Percentiles rank a stretch among this genome's conserved stretches.
These are phyloP conservation scores for Pyrrhoderma lamaoense DNA, from an alignment of 1,284 basidiomycete genomes.

Conservation along the genomic window DNA sequence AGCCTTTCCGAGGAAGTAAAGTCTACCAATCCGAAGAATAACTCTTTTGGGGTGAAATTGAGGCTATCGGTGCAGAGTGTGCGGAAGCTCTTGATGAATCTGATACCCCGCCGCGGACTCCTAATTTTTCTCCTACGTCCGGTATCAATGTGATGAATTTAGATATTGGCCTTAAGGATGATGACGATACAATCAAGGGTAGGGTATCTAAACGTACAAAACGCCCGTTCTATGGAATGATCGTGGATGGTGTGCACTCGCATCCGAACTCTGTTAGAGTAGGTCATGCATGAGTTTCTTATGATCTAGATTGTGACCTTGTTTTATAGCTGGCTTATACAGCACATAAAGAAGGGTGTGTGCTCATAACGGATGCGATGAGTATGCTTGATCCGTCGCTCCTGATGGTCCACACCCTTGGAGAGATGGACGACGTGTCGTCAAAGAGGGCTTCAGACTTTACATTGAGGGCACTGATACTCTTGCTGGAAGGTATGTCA, in stretches of 20 bases:
- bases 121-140: slow-evolving; percentile 26
- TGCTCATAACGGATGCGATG: slow-evolving; percentile 87
- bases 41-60: slow-evolving; percentile 21
- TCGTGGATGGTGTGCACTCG: slow-evolving; percentile 86
- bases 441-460: slow-evolving; percentile 76
- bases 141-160: too few species aligned
- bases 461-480: slow-evolving; percentile 82
- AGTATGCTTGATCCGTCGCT: slow-evolving; percentile 82
- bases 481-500: slow-evolving; percentile 73
- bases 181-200: not conserved
- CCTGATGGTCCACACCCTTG: slow-evolving; percentile 82
- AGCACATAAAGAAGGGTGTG: slow-evolving; percentile 75
- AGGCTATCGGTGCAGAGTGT: slow-evolving; percentile 20
- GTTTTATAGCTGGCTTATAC: slow-evolving; percentile 68
- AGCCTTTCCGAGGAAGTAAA: slow-evolving; percentile 16
- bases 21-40: not conserved
- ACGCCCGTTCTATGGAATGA: slow-evolving; percentile 81
- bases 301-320: not conserved
- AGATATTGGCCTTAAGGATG: not conserved
- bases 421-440: slow-evolving; percentile 72
- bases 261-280: slow-evolving; percentile 86
- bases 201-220: slow-evolving; percentile 37
- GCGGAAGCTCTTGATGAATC: slow-evolving; percentile 63
- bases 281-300: slow-evolving; percentile 24
- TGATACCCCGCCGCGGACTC: slow-evolving; percentile 54